phyloP scores from a whole-genome alignment of 139 green algal genomes.

The Coelastrella sp. region DNA sequence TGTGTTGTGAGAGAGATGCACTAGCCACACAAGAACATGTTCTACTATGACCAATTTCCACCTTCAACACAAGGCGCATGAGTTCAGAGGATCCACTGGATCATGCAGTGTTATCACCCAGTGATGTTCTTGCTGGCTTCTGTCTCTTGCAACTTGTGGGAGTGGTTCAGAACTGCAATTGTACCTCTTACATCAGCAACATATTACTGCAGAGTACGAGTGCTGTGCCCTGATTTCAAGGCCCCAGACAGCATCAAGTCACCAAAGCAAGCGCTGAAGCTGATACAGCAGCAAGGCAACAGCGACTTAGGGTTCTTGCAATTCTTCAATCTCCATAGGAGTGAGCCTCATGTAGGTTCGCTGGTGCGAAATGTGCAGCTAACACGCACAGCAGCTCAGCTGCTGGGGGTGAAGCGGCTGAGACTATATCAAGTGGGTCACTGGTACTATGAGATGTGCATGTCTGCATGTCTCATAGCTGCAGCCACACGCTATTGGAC shows the following conservation, averaged over 20 bases:
- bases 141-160: no score
- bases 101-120: no score
- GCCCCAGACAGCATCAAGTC: slow-evolving; percentile 25
- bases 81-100: no score
- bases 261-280: slow-evolving; percentile 15
- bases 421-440: slow-evolving; percentile 66
- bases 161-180: no score
- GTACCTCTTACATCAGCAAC: no score
- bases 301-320: slow-evolving; percentile 72
- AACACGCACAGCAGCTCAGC: slow-evolving; percentile 56
- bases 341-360: background rate
- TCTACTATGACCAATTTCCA: no score
- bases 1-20: no score
- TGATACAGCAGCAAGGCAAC: slow-evolving; percentile 37
- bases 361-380: slow-evolving; percentile 46
- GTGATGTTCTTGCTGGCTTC: no score
- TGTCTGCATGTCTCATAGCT: no score
- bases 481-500: no score
- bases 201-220: slow-evolving; percentile 50
- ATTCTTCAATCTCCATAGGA: slow-evolving; percentile 73
- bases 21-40: no score
- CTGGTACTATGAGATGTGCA: background rate
- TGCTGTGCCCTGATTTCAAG: slow-evolving; percentile 49
- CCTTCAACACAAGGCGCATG: no score
- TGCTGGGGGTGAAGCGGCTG: slow-evolving; percentile 55